Evolutionary conservation across 306 rosid genomes (phyloP).

Genomic region (Vigna hirtella): DNA sequence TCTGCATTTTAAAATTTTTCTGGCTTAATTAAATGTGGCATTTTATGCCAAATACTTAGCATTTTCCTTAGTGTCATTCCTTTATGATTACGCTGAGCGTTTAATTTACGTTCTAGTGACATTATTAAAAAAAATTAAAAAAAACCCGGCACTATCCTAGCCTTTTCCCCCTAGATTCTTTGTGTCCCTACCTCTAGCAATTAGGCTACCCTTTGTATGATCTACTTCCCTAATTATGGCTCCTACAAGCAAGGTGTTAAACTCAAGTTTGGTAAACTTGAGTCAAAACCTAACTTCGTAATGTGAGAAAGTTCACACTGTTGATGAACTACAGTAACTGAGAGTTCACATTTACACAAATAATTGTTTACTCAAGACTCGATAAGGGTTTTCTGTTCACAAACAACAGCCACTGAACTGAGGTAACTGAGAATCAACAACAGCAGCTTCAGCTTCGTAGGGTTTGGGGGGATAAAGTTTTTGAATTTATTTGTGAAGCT

Average conservation of each 20-base stretch:
- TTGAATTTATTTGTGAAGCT: no score
- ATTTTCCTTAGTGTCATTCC: constrained; percentile 34
- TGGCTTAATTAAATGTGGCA: constrained; percentile 3
- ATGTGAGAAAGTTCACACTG: no score
- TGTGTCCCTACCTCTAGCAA: not conserved
- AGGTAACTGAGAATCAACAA: no score
- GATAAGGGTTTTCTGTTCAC: no score
- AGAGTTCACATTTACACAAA: no score
- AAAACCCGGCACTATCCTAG: not conserved
- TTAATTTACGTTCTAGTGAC: constrained; percentile 29
- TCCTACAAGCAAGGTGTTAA: not conserved
- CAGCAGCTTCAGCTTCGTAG: no score
- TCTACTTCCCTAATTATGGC: not conserved
- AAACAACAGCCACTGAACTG: no score
- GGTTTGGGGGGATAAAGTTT: no score
- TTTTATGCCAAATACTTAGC: constrained; percentile 18
- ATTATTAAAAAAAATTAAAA: not conserved
- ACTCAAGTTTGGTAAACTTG: no score
- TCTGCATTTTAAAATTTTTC: not conserved
- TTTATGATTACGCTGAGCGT: constrained; percentile 1
- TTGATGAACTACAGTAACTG: no score
- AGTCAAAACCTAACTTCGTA: not conserved
- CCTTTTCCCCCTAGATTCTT: not conserved
- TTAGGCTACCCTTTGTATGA: not conserved
- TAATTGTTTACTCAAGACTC: no score